phyloP scores from a whole-genome alignment of 2,329 filamentous ascomycete species.

The Curvularia sp. region DNA sequence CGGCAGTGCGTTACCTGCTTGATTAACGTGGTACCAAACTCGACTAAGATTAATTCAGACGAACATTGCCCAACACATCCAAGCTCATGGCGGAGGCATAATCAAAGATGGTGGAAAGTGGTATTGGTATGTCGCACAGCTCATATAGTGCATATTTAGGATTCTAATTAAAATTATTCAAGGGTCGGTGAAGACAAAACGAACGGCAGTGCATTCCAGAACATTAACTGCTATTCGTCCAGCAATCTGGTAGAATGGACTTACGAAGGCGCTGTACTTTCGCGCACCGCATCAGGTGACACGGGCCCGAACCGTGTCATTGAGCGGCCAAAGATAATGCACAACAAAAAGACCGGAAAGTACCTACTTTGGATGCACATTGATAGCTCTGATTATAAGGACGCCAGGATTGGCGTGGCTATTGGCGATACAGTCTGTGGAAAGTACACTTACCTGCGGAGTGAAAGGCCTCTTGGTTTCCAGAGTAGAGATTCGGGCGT shows the following conservation, averaged over 20 bases:
- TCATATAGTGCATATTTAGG: too few relatives aligned
- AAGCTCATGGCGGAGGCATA: constrained; percentile 72
- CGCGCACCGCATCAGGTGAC: constrained; percentile 60
- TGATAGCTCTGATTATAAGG: constrained; percentile 66
- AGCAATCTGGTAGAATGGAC: constrained; percentile 69
- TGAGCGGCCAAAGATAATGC: constrained; percentile 72
- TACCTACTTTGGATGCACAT: constrained; percentile 77
- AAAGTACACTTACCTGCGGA: constrained; percentile 60
- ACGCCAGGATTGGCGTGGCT: constrained; percentile 70
- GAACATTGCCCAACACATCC: constrained; percentile 62
- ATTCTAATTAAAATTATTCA: background rate
- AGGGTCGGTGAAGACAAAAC: constrained; percentile 74
- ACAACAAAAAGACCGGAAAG: constrained; percentile 67
- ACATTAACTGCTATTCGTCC: constrained; percentile 72
- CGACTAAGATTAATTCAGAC: constrained; percentile 31
- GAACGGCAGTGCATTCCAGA: constrained; percentile 66
- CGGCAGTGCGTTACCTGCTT: constrained; percentile 34
- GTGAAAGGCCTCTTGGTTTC: constrained; percentile 57
- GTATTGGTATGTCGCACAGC: constrained; percentile 55
- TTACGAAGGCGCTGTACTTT: constrained; percentile 66
- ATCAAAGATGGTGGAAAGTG: constrained; percentile 65
- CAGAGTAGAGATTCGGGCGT: constrained; percentile 66
- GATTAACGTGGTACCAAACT: background rate
- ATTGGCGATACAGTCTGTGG: constrained; percentile 67
- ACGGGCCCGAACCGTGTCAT: constrained; percentile 68